Evolutionary conservation across 2,329 filamentous ascomycete genomes (phyloP).

Genomic region (Fusarium sp.): DNA sequence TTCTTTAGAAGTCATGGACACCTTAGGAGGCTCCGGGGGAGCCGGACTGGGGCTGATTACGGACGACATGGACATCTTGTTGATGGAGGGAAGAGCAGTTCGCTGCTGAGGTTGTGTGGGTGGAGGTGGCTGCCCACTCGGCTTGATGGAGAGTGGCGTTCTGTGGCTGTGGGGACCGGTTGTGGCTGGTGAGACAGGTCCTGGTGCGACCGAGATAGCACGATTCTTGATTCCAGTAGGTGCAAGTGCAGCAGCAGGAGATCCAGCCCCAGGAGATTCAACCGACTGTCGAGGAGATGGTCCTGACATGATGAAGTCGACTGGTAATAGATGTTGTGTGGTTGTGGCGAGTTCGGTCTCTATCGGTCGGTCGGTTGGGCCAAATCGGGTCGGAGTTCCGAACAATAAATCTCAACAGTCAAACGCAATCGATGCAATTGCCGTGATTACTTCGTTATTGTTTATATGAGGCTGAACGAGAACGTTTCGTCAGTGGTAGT

Average conservation of each 20-base stretch:
- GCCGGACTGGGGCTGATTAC: slow-evolving; percentile 59
- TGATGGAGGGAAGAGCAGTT: slow-evolving; percentile 55
- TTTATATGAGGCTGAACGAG: not conserved
- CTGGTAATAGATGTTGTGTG: slow-evolving; percentile 28
- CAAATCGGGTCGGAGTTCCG: slow-evolving; percentile 49
- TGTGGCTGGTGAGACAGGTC: slow-evolving; percentile 44
- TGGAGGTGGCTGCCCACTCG: slow-evolving; percentile 48
- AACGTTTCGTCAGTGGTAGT: slow-evolving; percentile 17
- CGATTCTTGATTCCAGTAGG: slow-evolving; percentile 35
- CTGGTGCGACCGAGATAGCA: slow-evolving; percentile 46
- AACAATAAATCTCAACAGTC: slow-evolving; percentile 21
- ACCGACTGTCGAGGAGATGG: slow-evolving; percentile 37
- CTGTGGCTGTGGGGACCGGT: slow-evolving; percentile 43
- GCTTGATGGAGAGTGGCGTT: slow-evolving; percentile 52
- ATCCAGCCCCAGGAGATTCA: slow-evolving; percentile 40
- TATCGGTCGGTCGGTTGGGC: slow-evolving; percentile 40
- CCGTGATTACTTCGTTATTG: slow-evolving; percentile 4
- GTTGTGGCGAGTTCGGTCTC: slow-evolving; percentile 40
- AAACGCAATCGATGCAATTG: slow-evolving; percentile 26
- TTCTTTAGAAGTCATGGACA: slow-evolving; percentile 82
- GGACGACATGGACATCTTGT: slow-evolving; percentile 64
- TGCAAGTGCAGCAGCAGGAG: slow-evolving; percentile 33
- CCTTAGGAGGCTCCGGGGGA: slow-evolving; percentile 60
- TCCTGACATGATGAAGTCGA: slow-evolving; percentile 45
- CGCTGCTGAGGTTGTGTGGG: slow-evolving; percentile 50